Evolutionary conservation across 2,329 filamentous ascomycete species (phyloP).

Genomic region (Rosellinia necatrix): DNA sequence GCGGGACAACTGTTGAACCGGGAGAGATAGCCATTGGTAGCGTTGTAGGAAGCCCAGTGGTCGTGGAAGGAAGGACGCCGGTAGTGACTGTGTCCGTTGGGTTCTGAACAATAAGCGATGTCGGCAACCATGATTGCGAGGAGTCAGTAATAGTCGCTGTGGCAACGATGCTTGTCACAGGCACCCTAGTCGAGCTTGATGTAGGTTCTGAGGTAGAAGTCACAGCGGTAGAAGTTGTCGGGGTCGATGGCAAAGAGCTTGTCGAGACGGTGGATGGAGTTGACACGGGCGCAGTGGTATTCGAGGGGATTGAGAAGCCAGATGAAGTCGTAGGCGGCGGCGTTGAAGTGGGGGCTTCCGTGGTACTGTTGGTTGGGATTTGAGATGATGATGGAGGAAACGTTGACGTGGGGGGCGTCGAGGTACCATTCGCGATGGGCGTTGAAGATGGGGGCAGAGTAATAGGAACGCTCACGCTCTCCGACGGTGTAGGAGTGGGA

Average conservation of each 20-base stretch:
- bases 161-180: conserved; percentile 47
- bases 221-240: conserved; percentile 19
- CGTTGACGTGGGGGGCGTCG: conserved; percentile 17
- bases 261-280: conserved; percentile 10
- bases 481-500: conserved; percentile 20
- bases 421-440: conserved; percentile 17
- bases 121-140: conserved; percentile 57
- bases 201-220: conserved; percentile 18
- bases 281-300: conserved; percentile 14
- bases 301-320: conserved; percentile 6
- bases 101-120: conserved; percentile 63
- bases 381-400: conserved; percentile 3
- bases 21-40: conserved; percentile 80
- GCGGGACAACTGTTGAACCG: conserved; percentile 54
- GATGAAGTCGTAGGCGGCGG: conserved; percentile 15
- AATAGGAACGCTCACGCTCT: conserved; percentile 25
- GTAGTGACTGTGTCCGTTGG: conserved; percentile 47
- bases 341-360: conserved; percentile 9
- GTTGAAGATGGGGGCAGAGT: conserved; percentile 22
- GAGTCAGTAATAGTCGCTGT: conserved; percentile 51
- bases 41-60: conserved; percentile 63
- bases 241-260: conserved; percentile 14
- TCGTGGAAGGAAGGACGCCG: conserved; percentile 47
- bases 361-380: conserved; percentile 15
- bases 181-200: conserved; percentile 25